phyloP scores from a whole-genome alignment of 148 eudicot genomes.

The Spergularia marina region DNA sequence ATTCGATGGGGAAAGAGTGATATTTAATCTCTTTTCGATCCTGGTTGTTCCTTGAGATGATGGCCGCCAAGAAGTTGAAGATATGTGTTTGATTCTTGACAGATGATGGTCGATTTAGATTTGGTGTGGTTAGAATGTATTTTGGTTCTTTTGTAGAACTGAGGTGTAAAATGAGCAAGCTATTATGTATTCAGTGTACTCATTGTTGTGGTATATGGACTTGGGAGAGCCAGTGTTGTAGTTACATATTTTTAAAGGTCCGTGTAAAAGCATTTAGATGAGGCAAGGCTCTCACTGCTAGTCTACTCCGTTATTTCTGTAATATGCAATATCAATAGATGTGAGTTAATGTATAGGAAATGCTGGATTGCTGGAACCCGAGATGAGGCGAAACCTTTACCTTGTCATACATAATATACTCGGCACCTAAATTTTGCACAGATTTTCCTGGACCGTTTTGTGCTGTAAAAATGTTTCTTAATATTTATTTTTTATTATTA shows the following conservation, averaged over 20 bases:
- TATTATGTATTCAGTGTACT: slow-evolving; percentile 1
- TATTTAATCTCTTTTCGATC: slow-evolving; percentile 1
- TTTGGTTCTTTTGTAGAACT: slow-evolving; percentile 1
- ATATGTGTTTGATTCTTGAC: slow-evolving; percentile 2
- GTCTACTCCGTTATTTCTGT: background rate
- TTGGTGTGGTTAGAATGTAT: slow-evolving; percentile 8
- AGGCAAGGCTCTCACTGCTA: background rate
- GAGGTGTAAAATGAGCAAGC: slow-evolving; percentile 17
- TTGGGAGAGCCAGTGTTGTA: slow-evolving; percentile 13
- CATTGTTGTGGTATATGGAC: slow-evolving; percentile 16
- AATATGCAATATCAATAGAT: too few relatives aligned
- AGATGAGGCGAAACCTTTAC: too few relatives aligned
- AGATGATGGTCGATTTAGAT: slow-evolving; percentile 13
- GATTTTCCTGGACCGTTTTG: too few relatives aligned
- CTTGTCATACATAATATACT: too few relatives aligned
- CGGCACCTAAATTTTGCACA: too few relatives aligned
- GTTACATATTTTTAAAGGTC: background rate
- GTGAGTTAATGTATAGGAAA: too few relatives aligned
- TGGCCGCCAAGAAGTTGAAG: slow-evolving; percentile 16
- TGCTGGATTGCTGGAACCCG: too few relatives aligned
- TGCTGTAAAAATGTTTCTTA: too few relatives aligned
- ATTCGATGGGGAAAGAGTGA: slow-evolving; percentile 29
- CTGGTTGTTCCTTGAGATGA: background rate
- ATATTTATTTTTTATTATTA: too few relatives aligned
- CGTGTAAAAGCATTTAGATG: background rate